Conservation (phyloP, 164 flowering plant genomes). For the Kalanchoe fedtschenkoi region DNA sequence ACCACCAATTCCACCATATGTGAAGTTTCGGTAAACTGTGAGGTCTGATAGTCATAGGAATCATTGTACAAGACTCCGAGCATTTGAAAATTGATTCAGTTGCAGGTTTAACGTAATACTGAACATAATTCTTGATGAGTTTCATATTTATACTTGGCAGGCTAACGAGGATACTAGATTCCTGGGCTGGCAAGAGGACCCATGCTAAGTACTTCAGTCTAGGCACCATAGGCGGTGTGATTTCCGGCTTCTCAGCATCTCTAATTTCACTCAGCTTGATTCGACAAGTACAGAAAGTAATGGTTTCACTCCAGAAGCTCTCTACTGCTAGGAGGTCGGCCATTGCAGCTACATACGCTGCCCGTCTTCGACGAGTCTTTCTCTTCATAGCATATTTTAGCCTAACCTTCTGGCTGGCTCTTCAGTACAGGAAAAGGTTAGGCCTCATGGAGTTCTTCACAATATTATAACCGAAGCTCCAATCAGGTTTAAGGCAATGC, state of each 20-base stretch:
- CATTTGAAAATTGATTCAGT: background rate
- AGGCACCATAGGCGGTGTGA: background rate
- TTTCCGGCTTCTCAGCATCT: conserved; percentile 1
- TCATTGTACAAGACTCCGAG: background rate
- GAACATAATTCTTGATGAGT: background rate
- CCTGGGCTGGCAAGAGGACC: conserved; percentile 1
- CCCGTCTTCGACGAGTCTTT: conserved; percentile 1
- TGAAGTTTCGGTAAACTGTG: too few relatives aligned
- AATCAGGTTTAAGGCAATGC: background rate
- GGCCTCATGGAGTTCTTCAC: background rate
- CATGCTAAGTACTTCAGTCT: background rate
- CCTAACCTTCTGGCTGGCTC: conserved; percentile 1
- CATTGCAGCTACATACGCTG: background rate
- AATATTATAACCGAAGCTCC: background rate
- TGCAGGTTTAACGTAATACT: background rate
- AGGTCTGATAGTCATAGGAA: background rate
- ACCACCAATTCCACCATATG: background rate
- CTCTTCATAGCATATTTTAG: background rate
- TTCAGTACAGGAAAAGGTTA: conserved; percentile 4
- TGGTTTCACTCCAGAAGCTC: background rate
- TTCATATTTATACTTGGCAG: background rate
- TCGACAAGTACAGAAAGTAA: background rate
- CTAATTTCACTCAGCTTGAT: background rate
- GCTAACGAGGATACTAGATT: conserved; percentile 2
- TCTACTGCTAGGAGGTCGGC: conserved; percentile 3